phyloP scores from a whole-genome alignment of 192 early-diverging fungal species.

The Entomortierella beljakovae region DNA sequence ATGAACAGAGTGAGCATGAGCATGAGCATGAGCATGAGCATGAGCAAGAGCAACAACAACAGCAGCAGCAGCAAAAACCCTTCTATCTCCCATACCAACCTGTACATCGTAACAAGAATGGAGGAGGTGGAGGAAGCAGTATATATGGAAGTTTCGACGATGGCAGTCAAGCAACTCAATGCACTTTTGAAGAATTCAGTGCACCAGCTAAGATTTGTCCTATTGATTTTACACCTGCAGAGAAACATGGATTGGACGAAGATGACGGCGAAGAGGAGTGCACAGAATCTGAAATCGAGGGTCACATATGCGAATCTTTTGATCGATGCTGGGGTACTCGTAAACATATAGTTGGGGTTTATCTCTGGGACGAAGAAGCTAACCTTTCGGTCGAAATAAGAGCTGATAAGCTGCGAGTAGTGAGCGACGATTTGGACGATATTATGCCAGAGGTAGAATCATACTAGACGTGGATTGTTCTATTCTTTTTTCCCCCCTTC shows the following conservation, averaged over 20 bases:
- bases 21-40: background rate
- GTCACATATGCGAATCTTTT: conserved; percentile 5
- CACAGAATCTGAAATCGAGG: background rate
- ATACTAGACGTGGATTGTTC: too few species aligned
- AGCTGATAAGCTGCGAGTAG: background rate
- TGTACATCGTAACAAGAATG: background rate
- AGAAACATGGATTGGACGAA: conserved; percentile 2
- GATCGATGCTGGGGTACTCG: conserved; percentile 14
- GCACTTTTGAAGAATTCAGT: background rate
- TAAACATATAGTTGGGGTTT: conserved; percentile 2
- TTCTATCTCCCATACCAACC: background rate
- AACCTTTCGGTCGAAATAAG: background rate
- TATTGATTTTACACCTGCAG: background rate
- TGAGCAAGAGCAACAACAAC: background rate
- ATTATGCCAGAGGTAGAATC: too few species aligned
- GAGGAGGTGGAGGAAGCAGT: conserved; percentile 10
- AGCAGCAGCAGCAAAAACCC: background rate
- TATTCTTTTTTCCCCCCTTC: too few species aligned
- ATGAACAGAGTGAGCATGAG: background rate
- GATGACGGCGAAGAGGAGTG: conserved; percentile 1
- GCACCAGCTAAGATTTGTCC: background rate
- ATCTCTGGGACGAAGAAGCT: background rate
- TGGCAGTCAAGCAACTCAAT: background rate
- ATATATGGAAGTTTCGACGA: conserved; percentile 2
- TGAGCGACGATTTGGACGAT: background rate